A percentile compares a stretch with the other conserved stretches of the same genome.
Conservation (phyloP, 768 basidiomycete species). For the Dacryopinax spathularia region DNA sequence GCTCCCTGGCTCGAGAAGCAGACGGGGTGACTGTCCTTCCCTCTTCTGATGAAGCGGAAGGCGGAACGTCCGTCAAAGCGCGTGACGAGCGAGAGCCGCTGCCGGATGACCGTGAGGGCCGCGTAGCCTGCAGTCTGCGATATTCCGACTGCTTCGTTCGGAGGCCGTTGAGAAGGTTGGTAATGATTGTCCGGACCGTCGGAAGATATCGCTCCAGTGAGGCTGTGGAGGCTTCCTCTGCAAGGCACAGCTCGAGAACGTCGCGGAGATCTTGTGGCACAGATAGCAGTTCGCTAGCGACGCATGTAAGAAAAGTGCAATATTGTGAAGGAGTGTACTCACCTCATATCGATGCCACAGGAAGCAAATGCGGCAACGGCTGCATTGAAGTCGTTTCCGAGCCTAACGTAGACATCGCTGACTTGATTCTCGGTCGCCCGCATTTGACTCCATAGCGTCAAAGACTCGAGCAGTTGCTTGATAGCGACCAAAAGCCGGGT, state of each 20-base stretch:
- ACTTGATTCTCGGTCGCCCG: constrained; percentile 64
- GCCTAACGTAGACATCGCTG: constrained; percentile 90
- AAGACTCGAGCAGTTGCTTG: constrained; percentile 80
- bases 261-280: constrained; percentile 81
- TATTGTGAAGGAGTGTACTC: constrained; percentile 25
- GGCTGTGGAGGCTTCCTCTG: constrained; percentile 74
- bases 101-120: constrained; percentile 39
- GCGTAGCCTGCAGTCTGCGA: constrained; percentile 43
- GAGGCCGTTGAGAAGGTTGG: constrained; percentile 82
- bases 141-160: constrained; percentile 83
- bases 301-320: not conserved
- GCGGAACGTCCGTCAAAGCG: not conserved
- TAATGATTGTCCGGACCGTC: constrained; percentile 81
- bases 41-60: not conserved
- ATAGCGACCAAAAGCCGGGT: constrained; percentile 88
- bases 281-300: constrained; percentile 59
- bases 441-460: constrained; percentile 69
- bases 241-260: constrained; percentile 79
- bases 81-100: constrained; percentile 6
- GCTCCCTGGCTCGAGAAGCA: not conserved
- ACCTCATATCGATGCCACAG: constrained; percentile 86
- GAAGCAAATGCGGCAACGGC: constrained; percentile 77
- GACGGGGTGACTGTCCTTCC: not conserved
- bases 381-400: constrained; percentile 94
- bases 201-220: constrained; percentile 85